Conservation (phyloP, 306 rosid genomes). For the Acacia acuminata region DNA sequence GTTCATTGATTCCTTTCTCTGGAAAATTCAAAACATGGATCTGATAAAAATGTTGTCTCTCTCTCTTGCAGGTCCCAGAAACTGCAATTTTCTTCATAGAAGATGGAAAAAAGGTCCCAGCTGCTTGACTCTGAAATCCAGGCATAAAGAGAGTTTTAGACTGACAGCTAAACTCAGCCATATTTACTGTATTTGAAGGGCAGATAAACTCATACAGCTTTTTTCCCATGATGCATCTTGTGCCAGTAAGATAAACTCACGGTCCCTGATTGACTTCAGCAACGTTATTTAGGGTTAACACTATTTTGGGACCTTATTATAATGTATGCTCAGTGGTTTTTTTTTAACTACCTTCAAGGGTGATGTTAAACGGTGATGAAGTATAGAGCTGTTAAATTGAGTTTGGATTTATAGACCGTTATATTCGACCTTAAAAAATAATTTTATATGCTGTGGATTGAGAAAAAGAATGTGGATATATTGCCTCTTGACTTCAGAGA, state of each 20-base stretch:
- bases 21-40: neutral
- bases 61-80: constrained; percentile 75
- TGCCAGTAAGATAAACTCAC: neutral
- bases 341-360: neutral
- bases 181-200: constrained; percentile 31
- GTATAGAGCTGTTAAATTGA: neutral
- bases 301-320: neutral
- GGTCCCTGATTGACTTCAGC: constrained; percentile 19
- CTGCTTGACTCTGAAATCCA: constrained; percentile 57
- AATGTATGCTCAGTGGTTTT: neutral
- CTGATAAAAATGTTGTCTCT: constrained; percentile 11
- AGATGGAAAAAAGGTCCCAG: constrained; percentile 98
- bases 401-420: neutral
- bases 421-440: neutral
- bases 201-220: constrained; percentile 19
- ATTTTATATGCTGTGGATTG: neutral
- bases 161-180: constrained; percentile 13
- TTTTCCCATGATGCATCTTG: constrained; percentile 19
- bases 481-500: neutral
- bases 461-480: neutral
- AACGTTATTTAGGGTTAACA: neutral
- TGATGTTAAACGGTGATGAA: neutral
- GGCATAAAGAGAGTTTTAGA: constrained; percentile 25
- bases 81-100: constrained; percentile 93
- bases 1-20: neutral